Conservation (phyloP, 176 grass and related monocot genomes). For the Themeda triandra region DNA sequence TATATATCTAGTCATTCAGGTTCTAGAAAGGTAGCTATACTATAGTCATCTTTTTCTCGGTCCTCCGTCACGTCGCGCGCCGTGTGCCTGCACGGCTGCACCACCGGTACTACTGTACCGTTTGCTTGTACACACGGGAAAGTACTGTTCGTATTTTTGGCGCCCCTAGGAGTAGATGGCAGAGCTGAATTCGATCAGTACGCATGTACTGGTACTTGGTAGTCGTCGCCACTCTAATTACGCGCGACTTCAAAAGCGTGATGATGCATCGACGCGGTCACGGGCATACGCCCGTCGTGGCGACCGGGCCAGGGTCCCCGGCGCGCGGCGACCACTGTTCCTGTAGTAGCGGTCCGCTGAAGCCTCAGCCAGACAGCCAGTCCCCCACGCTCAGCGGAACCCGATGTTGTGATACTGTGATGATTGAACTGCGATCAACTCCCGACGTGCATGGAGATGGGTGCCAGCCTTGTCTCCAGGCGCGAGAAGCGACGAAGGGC, state of each 20-base stretch:
- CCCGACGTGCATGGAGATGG: constrained; percentile 11
- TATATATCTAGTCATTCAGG: not conserved
- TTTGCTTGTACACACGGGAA: too few species aligned
- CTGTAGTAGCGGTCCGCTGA: not conserved
- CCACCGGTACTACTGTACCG: not conserved
- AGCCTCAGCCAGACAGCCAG: not conserved
- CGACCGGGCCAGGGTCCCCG: not conserved
- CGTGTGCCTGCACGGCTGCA: not conserved
- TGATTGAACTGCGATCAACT: not conserved
- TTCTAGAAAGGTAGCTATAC: not conserved
- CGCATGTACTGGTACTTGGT: not conserved
- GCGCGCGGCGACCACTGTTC: not conserved
- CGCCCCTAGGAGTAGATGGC: too few species aligned
- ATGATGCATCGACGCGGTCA: not conserved
- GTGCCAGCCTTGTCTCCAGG: not conserved
- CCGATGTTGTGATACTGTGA: too few species aligned
- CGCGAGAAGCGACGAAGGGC: not conserved
- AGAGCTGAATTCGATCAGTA: not conserved
- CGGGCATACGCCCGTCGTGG: not conserved
- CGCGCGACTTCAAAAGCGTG: not conserved
- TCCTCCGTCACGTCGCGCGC: not conserved
- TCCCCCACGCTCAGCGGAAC: not conserved
- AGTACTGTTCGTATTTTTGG: not conserved
- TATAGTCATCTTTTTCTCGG: not conserved
- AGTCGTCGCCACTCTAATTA: not conserved